A percentile compares a stretch with the other conserved stretches of the same genome.
Evolutionary conservation across 768 basidiomycete genomes (phyloP).

Genomic region (Panellus pusillus): DNA sequence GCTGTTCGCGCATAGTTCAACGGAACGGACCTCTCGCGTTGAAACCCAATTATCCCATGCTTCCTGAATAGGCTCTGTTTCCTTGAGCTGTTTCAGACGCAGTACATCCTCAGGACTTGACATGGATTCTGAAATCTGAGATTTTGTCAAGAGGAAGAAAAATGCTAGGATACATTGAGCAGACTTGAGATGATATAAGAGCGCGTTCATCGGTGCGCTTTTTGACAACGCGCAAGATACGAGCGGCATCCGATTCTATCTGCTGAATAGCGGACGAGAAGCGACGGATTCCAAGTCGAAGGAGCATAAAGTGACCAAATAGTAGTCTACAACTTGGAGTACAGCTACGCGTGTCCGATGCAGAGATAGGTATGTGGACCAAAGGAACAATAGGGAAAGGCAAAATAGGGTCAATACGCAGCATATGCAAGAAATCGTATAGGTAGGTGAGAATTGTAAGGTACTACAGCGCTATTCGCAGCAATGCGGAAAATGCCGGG

Average conservation of each 20-base stretch:
- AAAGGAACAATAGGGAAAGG: background rate
- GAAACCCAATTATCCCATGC: constrained; percentile 68
- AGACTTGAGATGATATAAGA: constrained; percentile 44
- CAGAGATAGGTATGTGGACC: constrained; percentile 7
- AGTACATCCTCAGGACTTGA: constrained; percentile 57
- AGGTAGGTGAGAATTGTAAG: background rate
- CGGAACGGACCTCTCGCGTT: constrained; percentile 52
- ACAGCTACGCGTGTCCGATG: constrained; percentile 17
- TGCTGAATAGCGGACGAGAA: constrained; percentile 22
- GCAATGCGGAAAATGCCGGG: too few relatives aligned
- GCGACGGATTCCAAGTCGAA: constrained; percentile 12
- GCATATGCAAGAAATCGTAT: constrained; percentile 5
- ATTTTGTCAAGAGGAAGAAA: constrained; percentile 3
- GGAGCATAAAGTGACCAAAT: constrained; percentile 11
- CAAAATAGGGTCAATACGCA: background rate
- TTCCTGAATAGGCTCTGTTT: constrained; percentile 62
- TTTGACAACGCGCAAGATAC: constrained; percentile 55
- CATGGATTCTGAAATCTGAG: constrained; percentile 53
- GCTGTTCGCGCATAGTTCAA: constrained; percentile 1
- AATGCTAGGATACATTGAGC: constrained; percentile 9
- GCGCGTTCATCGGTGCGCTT: constrained; percentile 53
- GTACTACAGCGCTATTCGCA: too few relatives aligned
- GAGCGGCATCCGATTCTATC: constrained; percentile 44
- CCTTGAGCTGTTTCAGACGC: constrained; percentile 62
- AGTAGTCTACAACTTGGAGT: background rate